Base-by-base conservation (phyloP, 306 rosid genomes). In the Lathyrus sativus region DNA sequence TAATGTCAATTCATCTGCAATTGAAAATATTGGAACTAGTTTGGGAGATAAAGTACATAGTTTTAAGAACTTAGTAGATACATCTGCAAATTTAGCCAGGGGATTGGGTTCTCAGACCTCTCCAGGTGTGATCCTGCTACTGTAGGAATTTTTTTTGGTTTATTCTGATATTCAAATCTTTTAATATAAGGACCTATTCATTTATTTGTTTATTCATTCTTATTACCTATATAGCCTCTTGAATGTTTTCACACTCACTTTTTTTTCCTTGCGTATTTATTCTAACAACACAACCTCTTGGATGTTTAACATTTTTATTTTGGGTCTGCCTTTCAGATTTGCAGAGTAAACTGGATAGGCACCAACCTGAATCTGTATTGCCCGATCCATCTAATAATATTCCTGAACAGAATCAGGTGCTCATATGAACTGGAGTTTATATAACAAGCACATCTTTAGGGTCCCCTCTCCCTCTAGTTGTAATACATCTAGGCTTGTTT, bases 331-430 rank as follows among this genome's bases (percentile, higher is more conserved):
- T 63, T 68, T 74, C 83, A 88, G 97, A 73, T 82, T 74, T 67
- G 53, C 88, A 72, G 77, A 79, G 49, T 67, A 69, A 75, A 33
- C 76, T 56, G 42, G 85, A 79, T 70, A 80, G 55, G 45, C 57
- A 66, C 41, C 89, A 67, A 65, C 79, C 76, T 62, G 86, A 82
- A 79, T 56, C 72, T 78, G 69, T 72, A 53, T 77, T 15, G 31
- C 66, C 75, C 9, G 68, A 55, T 76, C 76, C 74, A 54, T 81
- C 69, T 68, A 65, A 59, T 57, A 46, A 33, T 44, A 62, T 42
- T 78, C 64, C 75, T 17, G 86, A 82, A 72, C 84, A 74, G 80
- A 88, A 72, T 78, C 80, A 89, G 97, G 97, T 91, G 56, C 63
- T 61, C 45, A 26, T 79, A 53, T 59, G 69, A 65, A 64, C 49